Evolutionary conservation across 768 basidiomycete species (phyloP), one percentile per base, ranked within the genome.

Genomic region (Chalciporus piperatus): DNA sequence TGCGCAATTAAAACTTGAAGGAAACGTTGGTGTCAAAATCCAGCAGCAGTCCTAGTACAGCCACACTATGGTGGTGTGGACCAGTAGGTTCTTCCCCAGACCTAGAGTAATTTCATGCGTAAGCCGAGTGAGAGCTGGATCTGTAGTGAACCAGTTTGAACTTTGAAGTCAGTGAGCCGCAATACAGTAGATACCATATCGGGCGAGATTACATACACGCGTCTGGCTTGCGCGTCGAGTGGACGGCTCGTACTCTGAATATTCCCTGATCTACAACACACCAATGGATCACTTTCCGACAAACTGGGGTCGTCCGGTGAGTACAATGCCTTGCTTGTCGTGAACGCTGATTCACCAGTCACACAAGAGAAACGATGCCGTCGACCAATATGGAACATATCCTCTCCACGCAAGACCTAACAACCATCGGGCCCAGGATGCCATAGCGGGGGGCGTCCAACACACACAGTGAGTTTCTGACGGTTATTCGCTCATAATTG

Each of bases 271-370:
- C 55, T 13, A 45, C 23, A 47, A 48, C 13, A 35, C 54, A 30
- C 51, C 57, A 66, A 89, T 91, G 89, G 88, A 91, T 66, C 89
- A 91, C 68, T 88, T 87, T 70, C 87, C 89, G 32, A 83, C 83
- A 30, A 88, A 84, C 75, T 91, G 89, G 89, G 89, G 89, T 32
- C 76, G 84, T 41, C 88, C 87, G 43, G 88, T 88, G 65, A 60
- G 86, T 70, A 38, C 25, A 17, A 12, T 16, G 0, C 4, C 7
- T 16, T 8, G 5, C 28, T 6, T 3, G 9, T 1, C 2, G 9
- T 12, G 3, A 5, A 30, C 35, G 23, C 43, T 60, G 5, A 44
- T 12, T 2, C 27, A 23, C 41, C 11, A 1, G 6, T 27, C 28
- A 19, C n/a, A 7, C 30, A 54, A 92, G 90, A 75, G 87, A 62